Base-by-base conservation (phyloP, 805 yeast species). In the Groenewaldozyma salmanticensis region DNA sequence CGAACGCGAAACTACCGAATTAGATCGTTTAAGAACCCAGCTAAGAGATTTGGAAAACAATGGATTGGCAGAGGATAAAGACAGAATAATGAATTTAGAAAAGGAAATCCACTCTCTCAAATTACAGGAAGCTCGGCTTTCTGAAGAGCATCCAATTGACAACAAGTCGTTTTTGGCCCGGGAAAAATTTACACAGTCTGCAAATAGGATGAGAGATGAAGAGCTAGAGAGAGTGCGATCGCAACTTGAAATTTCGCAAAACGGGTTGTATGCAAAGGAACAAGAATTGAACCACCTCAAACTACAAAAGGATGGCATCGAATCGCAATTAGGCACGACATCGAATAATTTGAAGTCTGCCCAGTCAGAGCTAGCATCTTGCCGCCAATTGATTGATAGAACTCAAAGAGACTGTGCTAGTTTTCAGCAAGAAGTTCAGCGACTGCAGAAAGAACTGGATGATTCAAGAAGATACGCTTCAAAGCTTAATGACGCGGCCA, bases 241-340 rank as follows among this genome's bases (percentile, higher is more conserved):
- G 16, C 38, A n/a, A 38, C n/a, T 43, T 43, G 6, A 42, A 37
- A 20, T 39, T 45, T 18, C 50, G 45, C 32, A 44, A 43, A 6
- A 45, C 44, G 19, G 31, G 35, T 7, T 41, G 44, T 32, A 40
- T 45, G n/a, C 19, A 17, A 27, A 37, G 21, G 39, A n/a, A 27
- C 32, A 35, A 16, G 20, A 13, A 13, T 13, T n/a, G 21, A 16
- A 32, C 11, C 18, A 16, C 6, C 29, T 34, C 16, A 17, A 21
- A 4, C 34, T 9, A 16, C 18, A 40, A 18, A 19, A 39, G 19
- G 24, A 39, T 6, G 21, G 16, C 13, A 15, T 27, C 3, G 17
- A 13, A n/a, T 24, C 16, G 15, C 3, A 35, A 16, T 27, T 33
- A 11, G 24, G 22, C 9, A 35, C 11, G 9, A 19, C 29, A 9